Evolutionary conservation across 768 basidiomycete species (phyloP).

Genomic region (Symmetrospora coprosmae): DNA sequence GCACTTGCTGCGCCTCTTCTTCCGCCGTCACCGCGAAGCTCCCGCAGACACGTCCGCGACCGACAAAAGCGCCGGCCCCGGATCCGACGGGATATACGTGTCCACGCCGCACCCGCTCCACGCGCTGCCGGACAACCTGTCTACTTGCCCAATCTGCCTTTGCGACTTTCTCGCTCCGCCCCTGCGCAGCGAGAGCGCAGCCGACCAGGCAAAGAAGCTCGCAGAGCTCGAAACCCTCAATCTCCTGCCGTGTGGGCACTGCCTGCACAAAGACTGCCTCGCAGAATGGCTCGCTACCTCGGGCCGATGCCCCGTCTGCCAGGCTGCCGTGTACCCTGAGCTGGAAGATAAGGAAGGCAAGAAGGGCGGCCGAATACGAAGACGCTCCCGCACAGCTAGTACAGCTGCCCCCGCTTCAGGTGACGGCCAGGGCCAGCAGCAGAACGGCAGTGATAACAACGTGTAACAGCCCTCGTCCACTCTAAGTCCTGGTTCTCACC

Average conservation of each 20-base stretch:
- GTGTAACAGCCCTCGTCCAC: too few species aligned
- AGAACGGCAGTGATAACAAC: too few species aligned
- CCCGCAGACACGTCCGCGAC: background rate
- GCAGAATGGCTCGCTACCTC: background rate
- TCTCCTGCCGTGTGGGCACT: constrained; percentile 7
- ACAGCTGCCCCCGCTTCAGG: too few species aligned
- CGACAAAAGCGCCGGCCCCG: background rate
- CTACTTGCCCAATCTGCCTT: constrained; percentile 25
- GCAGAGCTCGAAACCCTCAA: background rate
- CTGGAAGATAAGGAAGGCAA: background rate
- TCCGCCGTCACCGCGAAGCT: background rate
- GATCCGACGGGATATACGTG: background rate
- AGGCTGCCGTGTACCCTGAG: background rate
- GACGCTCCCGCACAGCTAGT: too few species aligned
- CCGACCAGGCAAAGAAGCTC: background rate
- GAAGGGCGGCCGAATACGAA: background rate
- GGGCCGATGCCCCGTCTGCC: constrained; percentile 15
- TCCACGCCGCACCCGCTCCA: constrained; percentile 14
- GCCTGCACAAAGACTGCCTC: constrained; percentile 13
- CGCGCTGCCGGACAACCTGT: constrained; percentile 10
- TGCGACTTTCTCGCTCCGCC: constrained; percentile 11
- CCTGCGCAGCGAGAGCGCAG: background rate
- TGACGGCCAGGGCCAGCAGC: too few species aligned
- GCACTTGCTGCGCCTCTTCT: background rate
- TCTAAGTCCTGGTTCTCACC: too few species aligned